Base-by-base conservation (phyloP, 139 green algal genomes). In the Nannochloris sp. region DNA sequence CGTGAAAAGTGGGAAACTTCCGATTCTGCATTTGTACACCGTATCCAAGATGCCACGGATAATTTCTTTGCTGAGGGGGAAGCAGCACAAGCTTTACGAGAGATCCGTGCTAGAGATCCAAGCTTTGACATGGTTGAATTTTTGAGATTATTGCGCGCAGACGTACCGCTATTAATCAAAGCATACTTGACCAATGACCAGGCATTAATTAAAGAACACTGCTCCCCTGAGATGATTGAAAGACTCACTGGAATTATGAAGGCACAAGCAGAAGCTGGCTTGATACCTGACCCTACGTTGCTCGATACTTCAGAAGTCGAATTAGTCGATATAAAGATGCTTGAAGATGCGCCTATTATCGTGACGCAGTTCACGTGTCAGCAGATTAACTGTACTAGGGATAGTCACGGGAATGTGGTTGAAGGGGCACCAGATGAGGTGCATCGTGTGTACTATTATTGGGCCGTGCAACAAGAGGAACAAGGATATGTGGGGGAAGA, bases 321-420 rank as follows among this genome's bases (percentile, higher is more conserved):
- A 68, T 68, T 97, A 19, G 75, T 89, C 3, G 88, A 96, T 64
- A 42, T 90, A 0, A 95, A 90, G 63, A 64, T 89, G 36, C 45
- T 95, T 60, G 88, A 96, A 10, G 88, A 83, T 23, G 74, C 95
- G 67, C 91, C 91, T 0, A 80, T 94, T 37, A 76, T 96, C n/a
- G 86, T 97, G 44, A 72, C 89, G 12, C 79, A 78, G 59, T 88
- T 91, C 48, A 73, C 65, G 4, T 85, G 71, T 60, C 89, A 95
- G 75, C 90, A 96, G 72, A 85, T 95, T 65, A 91, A 92, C 60
- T 93, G 85, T 80, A 81, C 79, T 10, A 83, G 86, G n/a, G 90
- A 96, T 76, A 85, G 83, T 66, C 89, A 92, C 68, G 92, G 90
- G 54, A 97, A 96, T 67, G 85, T 97, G 12, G 74, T 93, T 30